Evolutionary conservation across 441 rosid species (phyloP).

Genomic region (Populus trichocarpa): DNA sequence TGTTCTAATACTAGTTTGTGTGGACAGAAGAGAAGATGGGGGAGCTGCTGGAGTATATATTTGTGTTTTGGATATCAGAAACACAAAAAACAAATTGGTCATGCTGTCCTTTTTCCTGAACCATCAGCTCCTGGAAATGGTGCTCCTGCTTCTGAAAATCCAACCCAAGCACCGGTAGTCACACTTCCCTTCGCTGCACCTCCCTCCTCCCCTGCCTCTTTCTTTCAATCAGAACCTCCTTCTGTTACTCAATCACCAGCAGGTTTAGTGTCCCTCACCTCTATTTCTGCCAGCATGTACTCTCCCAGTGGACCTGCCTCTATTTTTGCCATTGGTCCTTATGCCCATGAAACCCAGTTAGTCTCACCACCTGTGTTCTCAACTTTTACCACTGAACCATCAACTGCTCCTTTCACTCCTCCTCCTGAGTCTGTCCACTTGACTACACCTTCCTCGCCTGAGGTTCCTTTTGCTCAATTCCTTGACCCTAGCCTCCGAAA

Average conservation of each 20-base stretch:
- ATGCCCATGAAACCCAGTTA: conserved; percentile 85
- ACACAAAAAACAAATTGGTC: conserved; percentile 63
- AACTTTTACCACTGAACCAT: conserved; percentile 87
- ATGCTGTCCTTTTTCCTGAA: conserved; percentile 60
- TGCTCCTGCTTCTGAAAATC: conserved; percentile 35
- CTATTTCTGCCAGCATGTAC: conserved; percentile 60
- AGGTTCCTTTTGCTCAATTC: conserved; percentile 91
- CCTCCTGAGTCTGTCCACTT: conserved; percentile 78
- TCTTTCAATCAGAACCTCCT: conserved; percentile 88
- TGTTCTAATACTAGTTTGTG: conserved; percentile 11
- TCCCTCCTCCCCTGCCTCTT: conserved; percentile 95
- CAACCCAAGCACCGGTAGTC: conserved; percentile 36
- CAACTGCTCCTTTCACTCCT: conserved; percentile 92
- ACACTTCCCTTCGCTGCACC: conserved; percentile 83
- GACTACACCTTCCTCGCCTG: conserved; percentile 92
- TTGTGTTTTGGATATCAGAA: conserved; percentile 74
- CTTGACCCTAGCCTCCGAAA: conserved; percentile 48
- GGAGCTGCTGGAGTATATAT: conserved; percentile 54
- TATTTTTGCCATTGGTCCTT: conserved; percentile 91
- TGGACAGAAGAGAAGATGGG: conserved; percentile 71
- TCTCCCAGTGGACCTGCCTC: conserved; percentile 73
- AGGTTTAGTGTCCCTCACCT: conserved; percentile 54
- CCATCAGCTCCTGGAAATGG: conserved; percentile 31
- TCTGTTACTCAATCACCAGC: conserved; percentile 82
- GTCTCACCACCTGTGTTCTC: conserved; percentile 96